Conservation (phyloP, 306 rosid genomes). For the Lathyrus aphaca region DNA sequence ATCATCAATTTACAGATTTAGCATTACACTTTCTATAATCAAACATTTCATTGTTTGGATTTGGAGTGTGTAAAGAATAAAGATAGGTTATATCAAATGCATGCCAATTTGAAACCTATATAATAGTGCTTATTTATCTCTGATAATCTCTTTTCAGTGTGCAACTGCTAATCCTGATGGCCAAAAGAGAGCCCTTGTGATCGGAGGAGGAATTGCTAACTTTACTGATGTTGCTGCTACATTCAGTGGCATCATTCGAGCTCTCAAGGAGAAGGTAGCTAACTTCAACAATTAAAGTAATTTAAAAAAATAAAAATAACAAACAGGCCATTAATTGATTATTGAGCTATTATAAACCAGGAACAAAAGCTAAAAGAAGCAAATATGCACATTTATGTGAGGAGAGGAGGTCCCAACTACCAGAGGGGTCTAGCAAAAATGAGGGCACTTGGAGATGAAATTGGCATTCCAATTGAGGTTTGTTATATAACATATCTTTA, state of each 20-base stretch:
- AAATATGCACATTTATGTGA: conserved; percentile 80
- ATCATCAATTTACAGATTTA: conserved; percentile 4
- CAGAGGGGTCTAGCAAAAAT: conserved; percentile 89
- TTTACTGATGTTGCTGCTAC: conserved; percentile 97
- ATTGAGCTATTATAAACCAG: conserved; percentile 50
- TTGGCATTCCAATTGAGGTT: conserved; percentile 97
- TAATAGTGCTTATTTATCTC: conserved; percentile 11
- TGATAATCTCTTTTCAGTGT: conserved; percentile 58
- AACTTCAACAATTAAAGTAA: neutral
- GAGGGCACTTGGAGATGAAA: conserved; percentile 87
- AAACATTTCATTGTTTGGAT: conserved; percentile 13
- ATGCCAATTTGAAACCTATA: conserved; percentile 11
- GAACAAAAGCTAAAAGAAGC: conserved; percentile 89
- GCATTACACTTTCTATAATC: conserved; percentile 6
- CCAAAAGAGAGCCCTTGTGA: conserved; percentile 79
- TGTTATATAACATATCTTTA: conserved; percentile 45
- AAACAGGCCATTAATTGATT: conserved; percentile 30
- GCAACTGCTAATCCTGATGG: conserved; percentile 94
- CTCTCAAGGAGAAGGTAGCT: conserved; percentile 88
- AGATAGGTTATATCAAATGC: neutral
- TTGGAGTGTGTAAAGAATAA: conserved; percentile 20
- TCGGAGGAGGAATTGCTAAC: conserved; percentile 98
- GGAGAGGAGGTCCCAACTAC: conserved; percentile 99
- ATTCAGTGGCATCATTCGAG: conserved; percentile 88
- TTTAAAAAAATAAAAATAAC: neutral